A percentile compares a stretch with the other conserved stretches of the same genome.
Evolutionary conservation across 352 stramenopile species (phyloP).

Genomic region (Globisporangium rhizosaccharum): DNA sequence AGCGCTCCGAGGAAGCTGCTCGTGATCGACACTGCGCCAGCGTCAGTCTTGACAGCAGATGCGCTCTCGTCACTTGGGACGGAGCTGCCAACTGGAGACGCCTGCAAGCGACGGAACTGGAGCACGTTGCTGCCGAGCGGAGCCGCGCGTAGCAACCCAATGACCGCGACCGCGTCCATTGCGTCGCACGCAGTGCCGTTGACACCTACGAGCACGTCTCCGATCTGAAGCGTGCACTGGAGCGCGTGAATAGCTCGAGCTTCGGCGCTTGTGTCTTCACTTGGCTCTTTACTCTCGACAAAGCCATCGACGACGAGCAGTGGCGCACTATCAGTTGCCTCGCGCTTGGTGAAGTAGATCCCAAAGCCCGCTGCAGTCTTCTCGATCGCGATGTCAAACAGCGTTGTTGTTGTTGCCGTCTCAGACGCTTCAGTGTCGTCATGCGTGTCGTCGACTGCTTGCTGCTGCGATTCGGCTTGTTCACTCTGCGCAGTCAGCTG

Average conservation of each 20-base stretch:
- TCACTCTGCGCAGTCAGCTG: background rate
- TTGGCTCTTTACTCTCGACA: constrained; percentile 12
- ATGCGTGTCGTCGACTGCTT: background rate
- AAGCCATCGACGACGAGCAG: constrained; percentile 34
- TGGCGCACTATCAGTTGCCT: background rate
- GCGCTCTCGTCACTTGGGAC: background rate
- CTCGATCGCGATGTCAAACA: constrained; percentile 22
- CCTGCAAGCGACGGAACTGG: constrained; percentile 19
- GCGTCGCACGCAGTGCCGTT: constrained; percentile 23
- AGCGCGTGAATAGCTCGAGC: background rate
- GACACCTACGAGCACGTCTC: constrained; percentile 27
- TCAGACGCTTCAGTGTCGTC: background rate
- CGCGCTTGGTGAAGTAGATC: constrained; percentile 37
- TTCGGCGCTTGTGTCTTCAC: background rate
- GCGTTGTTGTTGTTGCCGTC: background rate
- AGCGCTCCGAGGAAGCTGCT: constrained; percentile 43
- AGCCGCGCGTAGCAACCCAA: constrained; percentile 27
- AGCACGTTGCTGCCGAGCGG: constrained; percentile 25
- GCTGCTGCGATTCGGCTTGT: background rate
- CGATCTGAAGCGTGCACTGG: constrained; percentile 19
- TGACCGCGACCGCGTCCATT: constrained; percentile 19
- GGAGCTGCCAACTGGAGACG: background rate
- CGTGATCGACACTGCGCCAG: constrained; percentile 17
- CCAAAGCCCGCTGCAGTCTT: constrained; percentile 31
- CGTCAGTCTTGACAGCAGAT: background rate